Percentiles rank a stretch among this genome's conserved stretches.
Evolutionary conservation across 2,329 filamentous ascomycete genomes (phyloP).

Genomic region (Trichoderma hamatum): DNA sequence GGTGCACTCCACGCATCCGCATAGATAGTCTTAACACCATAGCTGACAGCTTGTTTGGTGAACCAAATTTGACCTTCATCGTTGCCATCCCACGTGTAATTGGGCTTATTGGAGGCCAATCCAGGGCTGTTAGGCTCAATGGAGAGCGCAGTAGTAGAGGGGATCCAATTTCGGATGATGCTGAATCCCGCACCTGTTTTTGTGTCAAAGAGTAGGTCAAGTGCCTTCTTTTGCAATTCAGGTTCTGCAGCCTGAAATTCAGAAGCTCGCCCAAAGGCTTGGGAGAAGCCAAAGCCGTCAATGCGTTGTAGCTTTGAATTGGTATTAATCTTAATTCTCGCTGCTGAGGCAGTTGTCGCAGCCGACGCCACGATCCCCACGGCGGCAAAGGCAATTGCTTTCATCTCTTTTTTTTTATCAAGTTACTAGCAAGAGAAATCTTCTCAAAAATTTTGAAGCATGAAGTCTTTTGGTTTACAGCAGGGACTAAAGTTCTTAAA

Average conservation of each 20-base stretch:
- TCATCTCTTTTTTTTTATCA: neutral
- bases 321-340: neutral
- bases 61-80: neutral
- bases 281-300: neutral
- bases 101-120: neutral
- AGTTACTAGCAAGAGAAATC: too few relatives aligned
- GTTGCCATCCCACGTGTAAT: neutral
- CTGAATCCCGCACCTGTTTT: neutral
- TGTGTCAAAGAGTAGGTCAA: neutral
- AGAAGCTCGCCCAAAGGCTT: neutral
- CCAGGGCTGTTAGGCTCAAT: neutral
- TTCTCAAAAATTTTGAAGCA: neutral
- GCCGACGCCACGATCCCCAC: neutral
- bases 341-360: neutral
- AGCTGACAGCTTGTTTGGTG: neutral
- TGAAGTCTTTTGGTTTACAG: neutral
- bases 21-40: neutral
- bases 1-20: neutral
- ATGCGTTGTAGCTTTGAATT: neutral
- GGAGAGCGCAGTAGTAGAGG: neutral
- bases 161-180: neutral
- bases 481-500: neutral
- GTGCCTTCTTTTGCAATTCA: neutral
- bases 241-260: neutral
- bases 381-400: neutral